A percentile compares a stretch with the other conserved stretches of the same genome.
Conservation (phyloP, 2,329 filamentous ascomycete genomes). For the Colletotrichum neosansevieriae region DNA sequence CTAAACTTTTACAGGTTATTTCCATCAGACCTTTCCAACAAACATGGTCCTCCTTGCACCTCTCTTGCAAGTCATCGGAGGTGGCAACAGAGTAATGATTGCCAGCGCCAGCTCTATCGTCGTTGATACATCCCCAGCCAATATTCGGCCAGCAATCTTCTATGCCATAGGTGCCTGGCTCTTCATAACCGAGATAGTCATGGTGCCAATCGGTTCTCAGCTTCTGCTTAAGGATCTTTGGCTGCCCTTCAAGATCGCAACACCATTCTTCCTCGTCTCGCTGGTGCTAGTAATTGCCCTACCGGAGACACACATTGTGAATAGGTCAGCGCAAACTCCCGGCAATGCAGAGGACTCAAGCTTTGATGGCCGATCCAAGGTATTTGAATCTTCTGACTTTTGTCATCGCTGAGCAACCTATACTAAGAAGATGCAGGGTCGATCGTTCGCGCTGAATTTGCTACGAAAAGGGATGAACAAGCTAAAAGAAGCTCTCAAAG, state of each 20-base stretch:
- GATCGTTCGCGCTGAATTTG: not conserved
- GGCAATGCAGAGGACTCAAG: too few relatives aligned
- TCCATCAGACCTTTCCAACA: not conserved
- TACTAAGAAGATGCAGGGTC: not conserved
- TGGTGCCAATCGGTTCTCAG: not conserved
- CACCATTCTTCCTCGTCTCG: not conserved
- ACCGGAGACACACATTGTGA: not conserved
- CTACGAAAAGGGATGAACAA: not conserved
- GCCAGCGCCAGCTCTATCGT: not conserved
- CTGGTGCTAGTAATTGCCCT: not conserved
- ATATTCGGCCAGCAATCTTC: not conserved
- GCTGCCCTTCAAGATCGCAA: slow-evolving; percentile 8
- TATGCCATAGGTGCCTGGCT: not conserved
- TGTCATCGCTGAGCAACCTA: too few relatives aligned
- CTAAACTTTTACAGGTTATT: not conserved
- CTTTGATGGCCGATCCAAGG: too few relatives aligned
- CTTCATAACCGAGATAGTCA: not conserved
- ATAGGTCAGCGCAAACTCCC: not conserved
- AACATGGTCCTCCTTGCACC: slow-evolving; percentile 1
- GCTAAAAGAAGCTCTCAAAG: not conserved
- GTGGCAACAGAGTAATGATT: slow-evolving; percentile 7
- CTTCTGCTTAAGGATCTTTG: not conserved
- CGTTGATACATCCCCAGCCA: not conserved
- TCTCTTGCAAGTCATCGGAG: slow-evolving; percentile 3
- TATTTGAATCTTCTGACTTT: not conserved